Conservation (phyloP, 2,329 filamentous ascomycete species). For the Trichoderma aggressivum region DNA sequence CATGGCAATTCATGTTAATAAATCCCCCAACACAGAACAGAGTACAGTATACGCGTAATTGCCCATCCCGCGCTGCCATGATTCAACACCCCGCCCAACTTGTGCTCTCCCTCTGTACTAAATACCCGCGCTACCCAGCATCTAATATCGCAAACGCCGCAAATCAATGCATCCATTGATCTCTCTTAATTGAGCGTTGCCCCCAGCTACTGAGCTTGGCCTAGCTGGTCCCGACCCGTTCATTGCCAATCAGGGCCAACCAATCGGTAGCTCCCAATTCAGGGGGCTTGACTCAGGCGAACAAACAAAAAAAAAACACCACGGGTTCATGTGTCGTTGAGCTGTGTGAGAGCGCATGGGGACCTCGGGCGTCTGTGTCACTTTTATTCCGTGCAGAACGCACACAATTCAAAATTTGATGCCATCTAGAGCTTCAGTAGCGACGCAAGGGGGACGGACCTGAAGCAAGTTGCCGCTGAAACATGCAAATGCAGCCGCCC, state of each 20-base stretch:
- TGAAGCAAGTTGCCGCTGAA: not conserved
- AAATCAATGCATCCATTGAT: not conserved
- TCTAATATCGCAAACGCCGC: not conserved
- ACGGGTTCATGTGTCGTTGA: not conserved
- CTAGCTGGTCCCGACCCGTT: not conserved
- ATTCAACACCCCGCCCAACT: not conserved
- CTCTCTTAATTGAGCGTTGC: not conserved
- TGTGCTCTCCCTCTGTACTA: not conserved
- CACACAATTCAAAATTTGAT: not conserved
- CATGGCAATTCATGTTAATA: not conserved
- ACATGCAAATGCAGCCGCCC: not conserved
- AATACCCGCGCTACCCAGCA: not conserved
- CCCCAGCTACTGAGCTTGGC: slow-evolving; percentile 5
- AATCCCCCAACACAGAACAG: not conserved
- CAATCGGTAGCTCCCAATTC: slow-evolving; percentile 8
- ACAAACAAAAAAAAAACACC: not conserved
- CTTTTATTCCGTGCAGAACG: not conserved
- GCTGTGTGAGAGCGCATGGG: not conserved
- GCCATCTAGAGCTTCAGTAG: not conserved
- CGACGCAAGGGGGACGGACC: not conserved
- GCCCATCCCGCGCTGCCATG: not conserved
- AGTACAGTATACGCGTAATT: not conserved
- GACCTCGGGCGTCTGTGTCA: not conserved
- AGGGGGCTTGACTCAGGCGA: not conserved
- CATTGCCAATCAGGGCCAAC: not conserved